Evolutionary conservation across 257 asterid genomes (phyloP).

Genomic region (Solanum pinnatisectum): DNA sequence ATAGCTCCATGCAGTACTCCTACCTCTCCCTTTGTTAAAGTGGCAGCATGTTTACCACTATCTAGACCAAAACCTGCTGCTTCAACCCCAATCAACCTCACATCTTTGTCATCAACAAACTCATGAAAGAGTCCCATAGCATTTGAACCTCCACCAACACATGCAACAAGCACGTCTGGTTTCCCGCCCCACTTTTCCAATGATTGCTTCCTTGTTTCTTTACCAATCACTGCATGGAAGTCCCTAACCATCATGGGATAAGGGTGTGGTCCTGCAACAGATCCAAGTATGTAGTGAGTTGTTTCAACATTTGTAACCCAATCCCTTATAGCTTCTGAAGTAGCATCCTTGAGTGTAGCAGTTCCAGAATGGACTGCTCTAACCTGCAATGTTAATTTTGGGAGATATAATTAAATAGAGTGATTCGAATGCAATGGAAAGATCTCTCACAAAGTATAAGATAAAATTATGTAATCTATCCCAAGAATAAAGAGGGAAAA

Average conservation of each 20-base stretch:
- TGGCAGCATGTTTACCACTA: slow-evolving; percentile 94
- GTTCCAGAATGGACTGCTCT: slow-evolving; percentile 91
- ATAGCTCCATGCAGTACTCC: slow-evolving; percentile 95
- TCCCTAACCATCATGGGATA: slow-evolving; percentile 98
- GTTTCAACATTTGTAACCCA: slow-evolving; percentile 95
- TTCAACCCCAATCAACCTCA: slow-evolving; percentile 86
- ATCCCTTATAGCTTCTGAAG: slow-evolving; percentile 94
- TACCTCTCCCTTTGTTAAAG: slow-evolving; percentile 82
- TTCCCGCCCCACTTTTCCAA: slow-evolving; percentile 87
- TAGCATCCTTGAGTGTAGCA: slow-evolving; percentile 94
- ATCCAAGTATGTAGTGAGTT: slow-evolving; percentile 88
- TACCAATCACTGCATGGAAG: slow-evolving; percentile 87
- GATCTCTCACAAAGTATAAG: neutral
- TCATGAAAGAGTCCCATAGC: slow-evolving; percentile 93
- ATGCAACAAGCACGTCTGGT: slow-evolving; percentile 83
- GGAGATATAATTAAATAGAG: neutral
- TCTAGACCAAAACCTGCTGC: slow-evolving; percentile 95
- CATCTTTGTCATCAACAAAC: slow-evolving; percentile 74
- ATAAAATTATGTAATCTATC: neutral
- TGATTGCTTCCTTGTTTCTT: slow-evolving; percentile 91
- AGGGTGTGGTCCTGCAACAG: slow-evolving; percentile 96
- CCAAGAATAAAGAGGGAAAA: neutral
- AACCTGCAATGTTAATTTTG: slow-evolving; percentile 35
- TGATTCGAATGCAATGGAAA: neutral
- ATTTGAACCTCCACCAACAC: slow-evolving; percentile 97